phyloP scores from a whole-genome alignment of 169 alveolate genomes.

The Eimeria sp. region DNA sequence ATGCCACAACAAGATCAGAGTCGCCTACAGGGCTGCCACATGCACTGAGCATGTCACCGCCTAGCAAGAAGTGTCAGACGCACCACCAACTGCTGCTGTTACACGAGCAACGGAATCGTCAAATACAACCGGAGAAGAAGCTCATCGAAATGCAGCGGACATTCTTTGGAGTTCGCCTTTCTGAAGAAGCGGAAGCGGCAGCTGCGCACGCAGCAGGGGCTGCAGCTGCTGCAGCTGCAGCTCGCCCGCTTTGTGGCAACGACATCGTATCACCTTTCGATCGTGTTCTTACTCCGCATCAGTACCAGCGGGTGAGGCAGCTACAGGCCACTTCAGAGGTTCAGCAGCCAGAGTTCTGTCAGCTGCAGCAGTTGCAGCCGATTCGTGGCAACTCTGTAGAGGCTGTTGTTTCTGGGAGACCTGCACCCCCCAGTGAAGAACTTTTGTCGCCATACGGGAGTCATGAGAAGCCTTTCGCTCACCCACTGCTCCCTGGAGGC shows the following conservation, averaged over 20 bases:
- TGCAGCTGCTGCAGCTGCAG: slow-evolving; percentile 56
- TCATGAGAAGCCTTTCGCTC: not conserved
- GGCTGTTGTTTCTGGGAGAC: not conserved
- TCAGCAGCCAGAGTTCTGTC: not conserved
- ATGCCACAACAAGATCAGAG: slow-evolving; percentile 34
- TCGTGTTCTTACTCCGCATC: not conserved
- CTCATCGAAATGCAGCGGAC: slow-evolving; percentile 19
- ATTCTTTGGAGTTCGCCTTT: slow-evolving; percentile 37
- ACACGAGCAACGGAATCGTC: slow-evolving; percentile 14
- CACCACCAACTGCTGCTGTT: not conserved
- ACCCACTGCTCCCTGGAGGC: not conserved
- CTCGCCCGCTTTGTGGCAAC: slow-evolving; percentile 29
- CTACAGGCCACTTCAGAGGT: not conserved
- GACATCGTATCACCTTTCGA: not conserved
- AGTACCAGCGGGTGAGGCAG: slow-evolving; percentile 1
- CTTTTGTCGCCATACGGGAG: not conserved
- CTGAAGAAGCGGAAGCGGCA: slow-evolving; percentile 51
- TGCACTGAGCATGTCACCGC: not conserved
- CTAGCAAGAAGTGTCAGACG: slow-evolving; percentile 7
- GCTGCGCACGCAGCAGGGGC: slow-evolving; percentile 54
- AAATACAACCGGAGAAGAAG: not conserved
- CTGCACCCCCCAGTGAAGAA: not conserved
- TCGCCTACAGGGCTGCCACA: slow-evolving; percentile 24
- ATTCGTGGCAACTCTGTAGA: not conserved
- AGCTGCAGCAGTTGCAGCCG: slow-evolving; percentile 16